Conservation (phyloP, 208 protist species). For the Trypanosoma grayi region DNA sequence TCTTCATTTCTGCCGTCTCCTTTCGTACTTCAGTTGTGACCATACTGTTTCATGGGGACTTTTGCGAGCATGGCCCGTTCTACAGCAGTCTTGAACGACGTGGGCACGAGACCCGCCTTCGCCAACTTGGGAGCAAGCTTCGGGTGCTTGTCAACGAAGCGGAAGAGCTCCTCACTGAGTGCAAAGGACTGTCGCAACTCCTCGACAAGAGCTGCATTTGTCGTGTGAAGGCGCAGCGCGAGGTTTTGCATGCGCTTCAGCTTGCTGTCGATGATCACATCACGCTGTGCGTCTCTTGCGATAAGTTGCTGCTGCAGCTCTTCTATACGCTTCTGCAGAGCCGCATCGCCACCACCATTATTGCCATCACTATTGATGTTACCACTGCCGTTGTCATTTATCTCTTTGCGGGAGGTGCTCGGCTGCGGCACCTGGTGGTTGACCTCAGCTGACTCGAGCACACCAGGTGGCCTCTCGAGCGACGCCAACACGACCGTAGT, state of each 20-base stretch:
- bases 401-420: background rate
- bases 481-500: conserved; percentile 30
- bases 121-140: conserved; percentile 51
- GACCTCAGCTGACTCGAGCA: background rate
- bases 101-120: conserved; percentile 38
- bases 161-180: conserved; percentile 62
- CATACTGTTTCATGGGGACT: conserved; percentile 45
- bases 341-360: conserved; percentile 4
- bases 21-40: conserved; percentile 56
- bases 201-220: conserved; percentile 38
- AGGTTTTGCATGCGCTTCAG: conserved; percentile 85
- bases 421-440: background rate
- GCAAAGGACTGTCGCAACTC: conserved; percentile 49
- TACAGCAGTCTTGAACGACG: conserved; percentile 46
- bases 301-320: conserved; percentile 45
- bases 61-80: conserved; percentile 34
- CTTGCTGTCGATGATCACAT: conserved; percentile 83
- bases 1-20: background rate
- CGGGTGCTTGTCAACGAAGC: conserved; percentile 43
- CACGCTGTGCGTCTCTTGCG: conserved; percentile 55
- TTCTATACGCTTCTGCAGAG: conserved; percentile 35
- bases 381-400: background rate
- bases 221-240: conserved; percentile 56
- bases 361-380: background rate
- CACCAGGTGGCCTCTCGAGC: conserved; percentile 10